phyloP scores from a whole-genome alignment of 2,329 filamentous ascomycete species.

The Zymoseptoria pseudotritici region DNA sequence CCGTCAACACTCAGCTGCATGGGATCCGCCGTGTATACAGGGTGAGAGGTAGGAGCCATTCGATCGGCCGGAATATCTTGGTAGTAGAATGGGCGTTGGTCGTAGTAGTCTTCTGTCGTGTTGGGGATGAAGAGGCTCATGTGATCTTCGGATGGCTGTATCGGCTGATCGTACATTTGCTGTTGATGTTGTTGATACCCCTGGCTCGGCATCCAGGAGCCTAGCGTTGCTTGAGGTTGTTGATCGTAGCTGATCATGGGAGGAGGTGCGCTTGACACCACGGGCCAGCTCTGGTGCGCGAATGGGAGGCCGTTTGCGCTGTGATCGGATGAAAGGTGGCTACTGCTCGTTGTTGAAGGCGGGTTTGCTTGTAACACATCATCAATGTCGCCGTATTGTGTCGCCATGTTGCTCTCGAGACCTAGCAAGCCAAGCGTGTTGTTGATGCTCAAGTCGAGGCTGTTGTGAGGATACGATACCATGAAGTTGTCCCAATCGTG shows the following conservation, averaged over 20 bases:
- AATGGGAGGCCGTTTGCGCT: slow-evolving; percentile 6
- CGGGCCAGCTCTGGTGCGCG: slow-evolving; percentile 9
- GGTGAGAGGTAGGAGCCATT: slow-evolving; percentile 16
- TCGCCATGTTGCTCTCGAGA: slow-evolving; percentile 8
- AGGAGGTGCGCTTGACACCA: slow-evolving; percentile 1
- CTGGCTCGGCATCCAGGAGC: slow-evolving; percentile 10
- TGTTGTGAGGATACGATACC: slow-evolving; percentile 7
- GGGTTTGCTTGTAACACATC: slow-evolving; percentile 9
- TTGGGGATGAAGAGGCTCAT: neutral
- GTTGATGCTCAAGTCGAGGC: slow-evolving; percentile 4
- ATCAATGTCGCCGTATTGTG: slow-evolving; percentile 13
- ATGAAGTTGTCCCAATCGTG: slow-evolving; percentile 15
- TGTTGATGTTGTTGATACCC: slow-evolving; percentile 11
- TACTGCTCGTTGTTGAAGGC: slow-evolving; percentile 5
- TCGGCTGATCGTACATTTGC: neutral
- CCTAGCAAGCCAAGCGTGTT: slow-evolving; percentile 8
- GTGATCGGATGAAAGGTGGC: slow-evolving; percentile 4
- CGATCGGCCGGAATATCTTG: slow-evolving; percentile 12
- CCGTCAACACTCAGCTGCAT: neutral
- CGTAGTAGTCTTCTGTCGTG: neutral
- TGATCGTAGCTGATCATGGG: slow-evolving; percentile 8
- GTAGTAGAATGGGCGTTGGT: neutral
- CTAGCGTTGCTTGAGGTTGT: slow-evolving; percentile 7
- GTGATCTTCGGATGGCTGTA: neutral
- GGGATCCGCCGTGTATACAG: slow-evolving; percentile 3